A percentile compares a stretch with the other conserved stretches of the same genome.
These are phyloP conservation scores for Metarhizium guizhouense DNA, from an alignment of 2,329 filamentous ascomycete species.

Conservation along the genomic window DNA sequence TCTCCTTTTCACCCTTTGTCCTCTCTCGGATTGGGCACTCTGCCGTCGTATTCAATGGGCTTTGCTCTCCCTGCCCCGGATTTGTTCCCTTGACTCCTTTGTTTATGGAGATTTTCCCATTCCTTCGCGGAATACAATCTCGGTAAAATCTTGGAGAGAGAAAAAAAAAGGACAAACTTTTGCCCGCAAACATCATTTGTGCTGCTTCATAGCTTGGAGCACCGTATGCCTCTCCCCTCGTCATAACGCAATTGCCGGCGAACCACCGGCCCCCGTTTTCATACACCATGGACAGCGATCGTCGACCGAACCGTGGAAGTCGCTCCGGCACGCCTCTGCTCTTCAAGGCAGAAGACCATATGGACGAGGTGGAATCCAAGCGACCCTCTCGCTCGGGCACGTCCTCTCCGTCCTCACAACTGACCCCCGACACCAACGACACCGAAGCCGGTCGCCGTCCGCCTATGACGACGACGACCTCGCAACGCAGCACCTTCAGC, in stretches of 20 bases:
- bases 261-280: not conserved
- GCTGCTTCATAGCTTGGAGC: too few relatives aligned
- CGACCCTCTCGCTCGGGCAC: slow-evolving; percentile 11
- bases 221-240: not conserved
- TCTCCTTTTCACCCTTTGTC: not conserved
- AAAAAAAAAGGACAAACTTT: too few relatives aligned
- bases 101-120: not conserved
- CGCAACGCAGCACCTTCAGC: slow-evolving; percentile 17
- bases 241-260: not conserved
- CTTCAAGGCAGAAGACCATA: slow-evolving; percentile 10
- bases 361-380: slow-evolving; percentile 16
- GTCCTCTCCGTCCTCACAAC: slow-evolving; percentile 16
- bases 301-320: slow-evolving; percentile 7
- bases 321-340: slow-evolving; percentile 12
- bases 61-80: too few relatives aligned
- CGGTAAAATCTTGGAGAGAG: not conserved
- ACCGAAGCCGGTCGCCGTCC: slow-evolving; percentile 8
- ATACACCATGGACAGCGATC: slow-evolving; percentile 6
- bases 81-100: not conserved
- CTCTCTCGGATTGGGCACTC: too few relatives aligned
- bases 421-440: slow-evolving; percentile 15
- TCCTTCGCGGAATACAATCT: not conserved
- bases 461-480: not conserved
- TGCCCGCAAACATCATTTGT: too few relatives aligned
- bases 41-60: too few relatives aligned